phyloP scores from a whole-genome alignment of 1,139 yeast genomes.

The Pneumocystis canis region DNA sequence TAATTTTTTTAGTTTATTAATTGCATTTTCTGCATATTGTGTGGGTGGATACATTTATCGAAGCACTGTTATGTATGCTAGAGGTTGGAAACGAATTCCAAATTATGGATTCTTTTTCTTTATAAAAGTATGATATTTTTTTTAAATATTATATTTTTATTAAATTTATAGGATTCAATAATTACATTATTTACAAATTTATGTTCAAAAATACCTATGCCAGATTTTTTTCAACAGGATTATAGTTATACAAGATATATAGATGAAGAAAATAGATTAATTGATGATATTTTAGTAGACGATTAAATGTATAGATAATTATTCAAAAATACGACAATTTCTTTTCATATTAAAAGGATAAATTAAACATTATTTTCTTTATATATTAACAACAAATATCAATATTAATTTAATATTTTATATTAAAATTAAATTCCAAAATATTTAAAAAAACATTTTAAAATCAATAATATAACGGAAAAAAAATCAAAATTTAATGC shows the following conservation, averaged over 20 bases:
- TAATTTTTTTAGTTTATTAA: background rate
- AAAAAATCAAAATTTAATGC: no score
- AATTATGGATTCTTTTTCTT: background rate
- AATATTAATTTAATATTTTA: no score
- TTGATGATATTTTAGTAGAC: background rate
- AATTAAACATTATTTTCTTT: no score
- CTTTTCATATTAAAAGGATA: background rate
- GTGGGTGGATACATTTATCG: background rate
- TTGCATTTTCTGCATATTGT: background rate
- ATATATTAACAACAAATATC: no score
- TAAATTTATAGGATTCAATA: background rate
- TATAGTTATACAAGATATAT: background rate
- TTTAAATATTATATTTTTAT: background rate
- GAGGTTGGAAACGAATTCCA: constrained; percentile 1
- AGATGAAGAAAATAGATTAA: background rate
- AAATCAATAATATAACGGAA: no score
- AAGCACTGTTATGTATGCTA: background rate
- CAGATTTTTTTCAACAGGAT: background rate
- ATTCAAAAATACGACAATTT: background rate
- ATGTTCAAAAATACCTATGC: background rate
- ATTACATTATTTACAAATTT: background rate
- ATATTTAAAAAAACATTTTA: no score
- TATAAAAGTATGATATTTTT: background rate
- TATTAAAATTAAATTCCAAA: no score
- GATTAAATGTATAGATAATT: background rate